These are phyloP conservation scores for Elongisporangium undulatum DNA, from an alignment of 352 stramenopile genomes.

Conservation along the genomic window DNA sequence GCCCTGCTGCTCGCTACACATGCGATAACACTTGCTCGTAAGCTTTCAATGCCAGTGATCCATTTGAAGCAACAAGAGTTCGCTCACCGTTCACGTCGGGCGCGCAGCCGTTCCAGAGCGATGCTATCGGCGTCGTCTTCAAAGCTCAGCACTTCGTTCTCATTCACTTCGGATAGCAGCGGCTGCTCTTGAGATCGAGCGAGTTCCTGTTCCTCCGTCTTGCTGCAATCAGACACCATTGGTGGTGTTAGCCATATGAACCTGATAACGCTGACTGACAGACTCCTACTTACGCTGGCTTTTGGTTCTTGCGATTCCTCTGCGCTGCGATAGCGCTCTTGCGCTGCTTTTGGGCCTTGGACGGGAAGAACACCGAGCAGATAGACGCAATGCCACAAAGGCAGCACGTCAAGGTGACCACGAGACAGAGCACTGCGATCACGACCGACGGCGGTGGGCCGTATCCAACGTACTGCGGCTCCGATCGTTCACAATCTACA, in stretches of 20 bases:
- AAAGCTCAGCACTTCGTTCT: slow-evolving; percentile 50
- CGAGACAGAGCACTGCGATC: slow-evolving; percentile 76
- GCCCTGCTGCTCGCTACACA: slow-evolving; percentile 29
- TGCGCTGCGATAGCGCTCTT: slow-evolving; percentile 1
- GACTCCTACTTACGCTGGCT: slow-evolving; percentile 9
- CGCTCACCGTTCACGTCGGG: slow-evolving; percentile 27
- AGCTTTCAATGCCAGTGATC: not conserved
- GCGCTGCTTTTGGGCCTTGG: slow-evolving; percentile 5
- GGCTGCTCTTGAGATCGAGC: slow-evolving; percentile 40
- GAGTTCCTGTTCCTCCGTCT: slow-evolving; percentile 29
- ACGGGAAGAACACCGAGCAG: slow-evolving; percentile 65
- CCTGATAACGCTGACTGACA: not conserved
- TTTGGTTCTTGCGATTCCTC: slow-evolving; percentile 29
- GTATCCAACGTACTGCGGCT: slow-evolving; percentile 80
- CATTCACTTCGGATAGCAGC: slow-evolving; percentile 39
- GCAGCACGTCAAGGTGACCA: slow-evolving; percentile 82
- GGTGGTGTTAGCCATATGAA: not conserved
- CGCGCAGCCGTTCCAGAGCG: slow-evolving; percentile 45
- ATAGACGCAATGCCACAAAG: slow-evolving; percentile 72
- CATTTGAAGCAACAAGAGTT: not conserved
- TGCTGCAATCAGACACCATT: slow-evolving; percentile 3
- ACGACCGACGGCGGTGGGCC: slow-evolving; percentile 76
- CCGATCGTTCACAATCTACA: slow-evolving; percentile 65
- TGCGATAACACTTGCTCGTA: not conserved
- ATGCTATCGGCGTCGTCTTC: slow-evolving; percentile 54